These are phyloP conservation scores for Boletus pseudo-olivaceus DNA, from an alignment of 768 basidiomycete species.

Conservation along the genomic window DNA sequence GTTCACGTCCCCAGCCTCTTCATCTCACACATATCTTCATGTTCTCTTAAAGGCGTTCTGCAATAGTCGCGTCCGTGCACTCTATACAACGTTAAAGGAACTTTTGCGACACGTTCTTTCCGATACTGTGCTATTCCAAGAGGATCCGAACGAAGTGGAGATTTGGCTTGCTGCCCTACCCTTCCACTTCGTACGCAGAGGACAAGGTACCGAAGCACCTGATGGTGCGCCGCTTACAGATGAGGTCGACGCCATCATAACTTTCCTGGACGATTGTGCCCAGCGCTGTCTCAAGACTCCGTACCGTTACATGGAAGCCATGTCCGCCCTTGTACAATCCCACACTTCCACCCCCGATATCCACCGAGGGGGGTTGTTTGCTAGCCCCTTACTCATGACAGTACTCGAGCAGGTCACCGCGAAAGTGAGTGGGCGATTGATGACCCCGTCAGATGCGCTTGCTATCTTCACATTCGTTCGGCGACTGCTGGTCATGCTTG, in stretches of 20 bases:
- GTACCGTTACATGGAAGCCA: slow-evolving; percentile 80
- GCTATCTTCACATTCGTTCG: slow-evolving; percentile 62
- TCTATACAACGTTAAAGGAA: slow-evolving; percentile 45
- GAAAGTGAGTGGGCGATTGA: slow-evolving; percentile 53
- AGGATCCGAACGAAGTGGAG: slow-evolving; percentile 63
- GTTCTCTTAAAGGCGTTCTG: slow-evolving; percentile 67
- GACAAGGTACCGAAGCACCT: slow-evolving; percentile 39
- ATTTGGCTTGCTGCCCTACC: slow-evolving; percentile 76
- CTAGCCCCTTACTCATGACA: slow-evolving; percentile 78
- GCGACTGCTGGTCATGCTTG: slow-evolving; percentile 56
- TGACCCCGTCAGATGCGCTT: slow-evolving; percentile 59
- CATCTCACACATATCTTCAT: slow-evolving; percentile 63
- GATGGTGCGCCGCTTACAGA: slow-evolving; percentile 52
- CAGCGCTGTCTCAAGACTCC: slow-evolving; percentile 80
- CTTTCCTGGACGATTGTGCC: slow-evolving; percentile 84
- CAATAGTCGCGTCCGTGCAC: slow-evolving; percentile 45
- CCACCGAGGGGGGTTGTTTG: slow-evolving; percentile 33
- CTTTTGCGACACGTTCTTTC: slow-evolving; percentile 68
- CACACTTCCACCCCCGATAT: slow-evolving; percentile 2
- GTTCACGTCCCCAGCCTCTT: slow-evolving; percentile 31
- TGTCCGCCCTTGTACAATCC: slow-evolving; percentile 35
- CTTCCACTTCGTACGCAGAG: slow-evolving; percentile 30
- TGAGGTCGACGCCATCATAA: slow-evolving; percentile 53
- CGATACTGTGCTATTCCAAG: slow-evolving; percentile 75
- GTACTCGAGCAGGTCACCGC: slow-evolving; percentile 74